A percentile compares a stretch with the other conserved stretches of the same genome.
These are phyloP conservation scores for Yamadazyma laniorum DNA, from an alignment of 805 yeast species.

Conservation along the genomic window DNA sequence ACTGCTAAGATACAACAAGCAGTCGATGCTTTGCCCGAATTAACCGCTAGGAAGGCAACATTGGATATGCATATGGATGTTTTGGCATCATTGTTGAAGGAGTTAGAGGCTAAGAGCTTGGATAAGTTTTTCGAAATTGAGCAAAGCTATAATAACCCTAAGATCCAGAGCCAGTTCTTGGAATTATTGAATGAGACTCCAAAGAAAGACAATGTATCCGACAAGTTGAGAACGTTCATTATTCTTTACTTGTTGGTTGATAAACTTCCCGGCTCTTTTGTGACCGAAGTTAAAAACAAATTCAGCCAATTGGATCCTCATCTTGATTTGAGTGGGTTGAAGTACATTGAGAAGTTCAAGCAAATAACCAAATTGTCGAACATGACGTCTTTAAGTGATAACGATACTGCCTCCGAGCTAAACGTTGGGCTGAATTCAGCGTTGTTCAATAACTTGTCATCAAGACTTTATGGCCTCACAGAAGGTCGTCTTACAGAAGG, in stretches of 20 bases:
- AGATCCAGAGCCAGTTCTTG: conserved; percentile 56
- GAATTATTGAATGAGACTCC: conserved; percentile 53
- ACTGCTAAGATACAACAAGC: conserved; percentile 78
- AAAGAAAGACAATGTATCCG: conserved; percentile 59
- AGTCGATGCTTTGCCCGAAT: conserved; percentile 86
- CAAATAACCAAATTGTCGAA: conserved; percentile 42
- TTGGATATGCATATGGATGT: conserved; percentile 98
- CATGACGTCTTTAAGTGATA: conserved; percentile 21
- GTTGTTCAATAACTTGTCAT: conserved; percentile 68
- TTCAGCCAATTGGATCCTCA: conserved; percentile 50
- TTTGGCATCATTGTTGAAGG: conserved; percentile 76
- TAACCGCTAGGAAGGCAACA: conserved; percentile 81
- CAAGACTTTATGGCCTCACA: conserved; percentile 75
- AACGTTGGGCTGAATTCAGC: conserved; percentile 45
- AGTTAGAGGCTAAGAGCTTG: conserved; percentile 79
- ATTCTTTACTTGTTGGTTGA: conserved; percentile 63
- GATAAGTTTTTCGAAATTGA: conserved; percentile 94
- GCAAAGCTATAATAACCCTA: conserved; percentile 68
- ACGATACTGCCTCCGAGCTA: conserved; percentile 11
- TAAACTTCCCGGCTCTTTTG: conserved; percentile 34
- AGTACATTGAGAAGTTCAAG: conserved; percentile 76
- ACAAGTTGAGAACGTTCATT: conserved; percentile 85
- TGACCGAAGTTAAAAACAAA: conserved; percentile 58
- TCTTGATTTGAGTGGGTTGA: conserved; percentile 61
- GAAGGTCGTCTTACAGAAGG: conserved; percentile 86